phyloP scores from a whole-genome alignment of 169 alveolate genomes.

The Plasmodium knowlesi region DNA sequence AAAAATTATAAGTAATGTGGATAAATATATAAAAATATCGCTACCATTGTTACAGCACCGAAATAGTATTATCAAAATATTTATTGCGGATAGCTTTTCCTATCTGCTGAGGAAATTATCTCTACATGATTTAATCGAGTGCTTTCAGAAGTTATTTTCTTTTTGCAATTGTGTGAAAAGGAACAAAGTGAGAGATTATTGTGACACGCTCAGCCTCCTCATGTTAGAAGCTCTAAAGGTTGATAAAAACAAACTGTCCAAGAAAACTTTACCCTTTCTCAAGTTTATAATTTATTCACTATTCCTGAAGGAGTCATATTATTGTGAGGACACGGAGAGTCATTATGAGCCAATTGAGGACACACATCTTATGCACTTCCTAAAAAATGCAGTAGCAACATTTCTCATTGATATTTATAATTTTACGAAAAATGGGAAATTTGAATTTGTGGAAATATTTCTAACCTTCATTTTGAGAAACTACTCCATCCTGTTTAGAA shows the following conservation, averaged over 20 bases:
- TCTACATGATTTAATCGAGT: constrained; percentile 55
- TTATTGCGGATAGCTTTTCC: constrained; percentile 74
- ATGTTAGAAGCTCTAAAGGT: constrained; percentile 66
- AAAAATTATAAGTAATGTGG: constrained; percentile 56
- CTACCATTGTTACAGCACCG: constrained; percentile 65
- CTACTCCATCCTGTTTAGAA: constrained; percentile 24
- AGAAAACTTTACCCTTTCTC: constrained; percentile 54
- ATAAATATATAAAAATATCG: constrained; percentile 60
- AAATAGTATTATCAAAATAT: constrained; percentile 50
- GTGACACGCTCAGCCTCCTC: constrained; percentile 58
- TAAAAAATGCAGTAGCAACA: constrained; percentile 2
- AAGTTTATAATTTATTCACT: constrained; percentile 60
- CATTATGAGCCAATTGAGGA: constrained; percentile 15
- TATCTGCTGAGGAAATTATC: constrained; percentile 67
- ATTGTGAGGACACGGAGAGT: constrained; percentile 44
- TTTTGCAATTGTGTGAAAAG: constrained; percentile 40
- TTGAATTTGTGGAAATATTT: constrained; percentile 56
- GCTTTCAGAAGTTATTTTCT: constrained; percentile 47
- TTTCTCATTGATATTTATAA: constrained; percentile 69
- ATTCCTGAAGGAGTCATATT: constrained; percentile 32
- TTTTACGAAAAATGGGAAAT: constrained; percentile 54
- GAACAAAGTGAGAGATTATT: constrained; percentile 46
- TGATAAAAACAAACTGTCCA: constrained; percentile 40
- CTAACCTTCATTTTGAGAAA: constrained; percentile 48
- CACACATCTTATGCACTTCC: not conserved